These are phyloP conservation scores for Candida loeiensis DNA, from an alignment of 805 yeast species.

Conservation along the genomic window DNA sequence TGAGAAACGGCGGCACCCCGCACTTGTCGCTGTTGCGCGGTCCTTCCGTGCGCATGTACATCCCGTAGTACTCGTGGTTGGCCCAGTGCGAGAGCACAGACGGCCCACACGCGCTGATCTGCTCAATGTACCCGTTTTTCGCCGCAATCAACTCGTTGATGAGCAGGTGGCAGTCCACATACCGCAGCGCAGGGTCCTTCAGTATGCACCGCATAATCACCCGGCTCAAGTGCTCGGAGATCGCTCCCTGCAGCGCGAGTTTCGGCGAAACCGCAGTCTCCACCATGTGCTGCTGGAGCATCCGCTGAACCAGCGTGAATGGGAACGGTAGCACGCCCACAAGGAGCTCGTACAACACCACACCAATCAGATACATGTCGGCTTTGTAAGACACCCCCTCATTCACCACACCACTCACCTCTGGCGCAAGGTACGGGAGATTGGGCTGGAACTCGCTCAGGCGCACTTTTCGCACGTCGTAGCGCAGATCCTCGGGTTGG, in stretches of 20 bases:
- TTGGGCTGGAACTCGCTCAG: constrained; percentile 34
- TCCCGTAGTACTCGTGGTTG: constrained; percentile 4
- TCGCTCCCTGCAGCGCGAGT: constrained; percentile 23
- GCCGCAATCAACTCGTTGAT: constrained; percentile 33
- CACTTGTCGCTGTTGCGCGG: constrained; percentile 5
- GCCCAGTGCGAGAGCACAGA: constrained; percentile 2
- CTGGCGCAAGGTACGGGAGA: constrained; percentile 50
- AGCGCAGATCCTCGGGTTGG: constrained; percentile 38
- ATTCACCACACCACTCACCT: constrained; percentile 38
- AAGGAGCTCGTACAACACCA: constrained; percentile 47
- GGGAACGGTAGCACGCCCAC: constrained; percentile 39
- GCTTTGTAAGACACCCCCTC: constrained; percentile 44
- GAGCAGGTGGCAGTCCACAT: constrained; percentile 29
- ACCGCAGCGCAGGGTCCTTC: constrained; percentile 39
- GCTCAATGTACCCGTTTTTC: constrained; percentile 18
- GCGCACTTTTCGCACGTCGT: constrained; percentile 42
- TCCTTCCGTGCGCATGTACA: constrained; percentile 3
- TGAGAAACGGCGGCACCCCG: constrained; percentile 12
- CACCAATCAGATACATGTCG: constrained; percentile 48
- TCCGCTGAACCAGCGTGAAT: constrained; percentile 29
- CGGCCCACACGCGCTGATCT: neutral
- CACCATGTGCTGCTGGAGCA: constrained; percentile 38
- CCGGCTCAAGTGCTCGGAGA: constrained; percentile 30
- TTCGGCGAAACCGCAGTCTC: constrained; percentile 42
- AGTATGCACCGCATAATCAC: constrained; percentile 42